phyloP scores from a whole-genome alignment of 352 stramenopile genomes.

The Saprolegnia parasitica region DNA sequence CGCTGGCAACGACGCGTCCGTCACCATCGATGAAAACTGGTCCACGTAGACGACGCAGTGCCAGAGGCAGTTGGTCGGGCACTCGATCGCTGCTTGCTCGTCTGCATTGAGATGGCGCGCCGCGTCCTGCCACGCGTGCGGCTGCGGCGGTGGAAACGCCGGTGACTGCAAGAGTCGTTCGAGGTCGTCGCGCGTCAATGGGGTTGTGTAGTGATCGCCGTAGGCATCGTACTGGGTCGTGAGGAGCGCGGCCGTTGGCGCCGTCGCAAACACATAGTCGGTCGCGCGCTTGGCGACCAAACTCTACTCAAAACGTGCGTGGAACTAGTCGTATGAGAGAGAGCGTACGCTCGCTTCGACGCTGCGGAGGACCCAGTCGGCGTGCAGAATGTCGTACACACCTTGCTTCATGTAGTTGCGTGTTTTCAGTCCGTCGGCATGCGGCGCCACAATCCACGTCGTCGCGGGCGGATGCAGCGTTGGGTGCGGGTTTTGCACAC shows the following conservation, averaged over 20 bases:
- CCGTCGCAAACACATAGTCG: slow-evolving; percentile 73
- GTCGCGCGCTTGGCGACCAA: not conserved
- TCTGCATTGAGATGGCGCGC: slow-evolving; percentile 38
- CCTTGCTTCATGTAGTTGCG: slow-evolving; percentile 77
- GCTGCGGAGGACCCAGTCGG: slow-evolving; percentile 57
- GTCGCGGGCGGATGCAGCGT: slow-evolving; percentile 41
- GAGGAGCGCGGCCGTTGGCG: slow-evolving; percentile 43
- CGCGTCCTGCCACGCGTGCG: slow-evolving; percentile 45
- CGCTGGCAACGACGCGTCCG: slow-evolving; percentile 18
- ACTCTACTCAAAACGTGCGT: not conserved
- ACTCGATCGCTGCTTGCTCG: slow-evolving; percentile 65
- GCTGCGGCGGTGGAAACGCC: not conserved
- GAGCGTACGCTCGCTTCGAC: slow-evolving; percentile 37
- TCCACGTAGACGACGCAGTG: slow-evolving; percentile 73
- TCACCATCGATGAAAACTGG: slow-evolving; percentile 32
- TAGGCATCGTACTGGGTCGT: slow-evolving; percentile 68
- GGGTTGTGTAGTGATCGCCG: slow-evolving; percentile 70
- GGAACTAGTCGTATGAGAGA: slow-evolving; percentile 37
- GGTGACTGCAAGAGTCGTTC: slow-evolving; percentile 47
- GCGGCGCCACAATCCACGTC: slow-evolving; percentile 57
- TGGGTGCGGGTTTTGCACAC: slow-evolving; percentile 72
- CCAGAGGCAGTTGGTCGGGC: slow-evolving; percentile 56
- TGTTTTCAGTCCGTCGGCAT: slow-evolving; percentile 67
- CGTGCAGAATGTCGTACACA: slow-evolving; percentile 62
- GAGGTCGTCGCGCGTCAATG: slow-evolving; percentile 46